Conservation (phyloP, 2,329 filamentous ascomycete species). For the Fusarium paranaense region DNA sequence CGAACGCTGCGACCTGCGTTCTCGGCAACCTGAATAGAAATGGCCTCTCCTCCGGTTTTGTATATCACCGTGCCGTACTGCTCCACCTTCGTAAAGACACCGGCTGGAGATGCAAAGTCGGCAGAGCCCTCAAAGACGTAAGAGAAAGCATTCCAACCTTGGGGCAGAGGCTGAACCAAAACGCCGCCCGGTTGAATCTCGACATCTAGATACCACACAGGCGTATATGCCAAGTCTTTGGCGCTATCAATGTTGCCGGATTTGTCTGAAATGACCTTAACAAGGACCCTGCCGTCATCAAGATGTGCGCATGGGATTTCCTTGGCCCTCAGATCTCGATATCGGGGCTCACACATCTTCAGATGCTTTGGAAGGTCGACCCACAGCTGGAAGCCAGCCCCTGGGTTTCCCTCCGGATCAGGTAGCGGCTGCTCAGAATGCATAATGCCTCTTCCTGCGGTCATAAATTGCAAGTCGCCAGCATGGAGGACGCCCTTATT, state of each 20-base stretch:
- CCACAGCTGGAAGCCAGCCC: conserved; percentile 7
- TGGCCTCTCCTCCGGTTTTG: background rate
- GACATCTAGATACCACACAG: conserved; percentile 7
- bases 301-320: background rate
- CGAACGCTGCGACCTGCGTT: background rate
- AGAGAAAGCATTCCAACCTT: conserved; percentile 11
- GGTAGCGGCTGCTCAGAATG: conserved; percentile 9
- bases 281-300: background rate
- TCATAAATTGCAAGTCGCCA: conserved; percentile 9
- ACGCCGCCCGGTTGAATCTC: conserved; percentile 6
- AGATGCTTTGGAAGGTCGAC: conserved; percentile 8
- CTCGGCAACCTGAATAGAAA: background rate
- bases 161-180: background rate
- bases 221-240: conserved; percentile 4
- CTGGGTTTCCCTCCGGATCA: background rate
- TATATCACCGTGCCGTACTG: background rate
- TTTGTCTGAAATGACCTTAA: conserved; percentile 7
- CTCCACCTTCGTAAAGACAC: background rate
- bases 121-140: conserved; percentile 5
- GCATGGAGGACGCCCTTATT: conserved; percentile 1
- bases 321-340: conserved; percentile 5
- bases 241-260: background rate
- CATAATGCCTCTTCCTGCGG: conserved; percentile 6
- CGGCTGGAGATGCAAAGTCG: background rate
- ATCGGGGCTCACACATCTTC: conserved; percentile 7